Conservation (phyloP, 1,139 yeast genomes). For the Nakaseomyces sp. region DNA sequence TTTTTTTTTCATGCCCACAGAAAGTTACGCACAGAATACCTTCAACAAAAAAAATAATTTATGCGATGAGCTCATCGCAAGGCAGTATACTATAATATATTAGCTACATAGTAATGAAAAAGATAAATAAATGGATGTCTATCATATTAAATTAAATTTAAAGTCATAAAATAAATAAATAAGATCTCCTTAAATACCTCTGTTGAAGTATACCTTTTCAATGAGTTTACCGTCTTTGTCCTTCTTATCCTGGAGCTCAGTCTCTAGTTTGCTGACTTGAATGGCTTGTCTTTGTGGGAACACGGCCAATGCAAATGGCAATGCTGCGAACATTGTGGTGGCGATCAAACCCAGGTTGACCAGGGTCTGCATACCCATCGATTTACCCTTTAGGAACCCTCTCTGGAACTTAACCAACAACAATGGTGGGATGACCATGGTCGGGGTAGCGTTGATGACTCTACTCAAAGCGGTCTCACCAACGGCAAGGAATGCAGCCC, state of each 20-base stretch:
- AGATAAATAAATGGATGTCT: background rate
- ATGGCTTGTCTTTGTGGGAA: slow-evolving; percentile 82
- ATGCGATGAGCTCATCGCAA: slow-evolving; percentile 1
- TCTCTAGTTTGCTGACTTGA: slow-evolving; percentile 52
- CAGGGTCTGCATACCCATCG: slow-evolving; percentile 52
- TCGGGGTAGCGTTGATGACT: slow-evolving; percentile 91
- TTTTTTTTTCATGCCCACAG: no score
- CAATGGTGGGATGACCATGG: slow-evolving; percentile 93
- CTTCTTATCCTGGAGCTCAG: slow-evolving; percentile 49
- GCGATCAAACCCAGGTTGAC: slow-evolving; percentile 80
- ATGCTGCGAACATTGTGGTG: slow-evolving; percentile 71
- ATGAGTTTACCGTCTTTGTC: slow-evolving; percentile 56
- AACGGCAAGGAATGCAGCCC: slow-evolving; percentile 85
- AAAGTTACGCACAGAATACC: no score
- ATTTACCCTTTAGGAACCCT: slow-evolving; percentile 56
- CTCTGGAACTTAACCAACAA: slow-evolving; percentile 68
- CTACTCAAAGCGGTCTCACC: slow-evolving; percentile 95
- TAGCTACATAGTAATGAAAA: background rate
- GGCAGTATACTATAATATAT: background rate
- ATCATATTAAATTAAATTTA: no score
- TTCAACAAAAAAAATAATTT: no score
- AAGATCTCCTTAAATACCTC: slow-evolving; percentile 90
- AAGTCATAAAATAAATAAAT: no score
- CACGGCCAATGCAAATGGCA: slow-evolving; percentile 91
- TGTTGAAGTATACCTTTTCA: slow-evolving; percentile 66